Conservation (phyloP, 257 asterid species). For the Fraxinus cuspidata region DNA sequence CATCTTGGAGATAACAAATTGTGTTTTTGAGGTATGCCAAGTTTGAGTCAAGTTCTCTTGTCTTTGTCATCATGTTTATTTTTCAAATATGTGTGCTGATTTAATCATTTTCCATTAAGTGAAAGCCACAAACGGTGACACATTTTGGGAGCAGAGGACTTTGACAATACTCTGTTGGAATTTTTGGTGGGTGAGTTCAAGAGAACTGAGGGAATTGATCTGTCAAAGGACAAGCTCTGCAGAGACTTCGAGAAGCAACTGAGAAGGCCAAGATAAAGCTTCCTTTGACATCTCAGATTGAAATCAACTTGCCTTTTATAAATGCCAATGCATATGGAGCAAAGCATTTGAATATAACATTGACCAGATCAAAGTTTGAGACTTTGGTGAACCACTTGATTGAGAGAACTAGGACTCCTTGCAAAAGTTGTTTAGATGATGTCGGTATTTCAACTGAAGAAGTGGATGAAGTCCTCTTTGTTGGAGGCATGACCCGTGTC, state of each 20-base stretch:
- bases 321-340: background rate
- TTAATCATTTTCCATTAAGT: background rate
- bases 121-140: background rate
- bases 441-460: background rate
- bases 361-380: slow-evolving; percentile 1
- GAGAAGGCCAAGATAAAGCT: slow-evolving; percentile 1
- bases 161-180: background rate
- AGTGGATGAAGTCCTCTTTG: background rate
- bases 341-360: background rate
- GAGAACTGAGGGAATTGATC: background rate
- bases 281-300: background rate
- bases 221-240: background rate
- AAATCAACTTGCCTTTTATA: background rate
- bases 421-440: slow-evolving; percentile 1
- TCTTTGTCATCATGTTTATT: background rate
- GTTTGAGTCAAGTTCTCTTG: background rate
- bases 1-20: slow-evolving; percentile 1
- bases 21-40: background rate
- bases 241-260: background rate
- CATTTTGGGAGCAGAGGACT: slow-evolving; percentile 1
- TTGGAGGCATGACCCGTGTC: slow-evolving; percentile 3
- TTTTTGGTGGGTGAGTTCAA: background rate
- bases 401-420: background rate
- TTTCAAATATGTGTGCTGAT: background rate
- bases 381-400: slow-evolving; percentile 2